Base-by-base conservation (phyloP, 2,329 filamentous ascomycete species). In the Penicillium sp. region DNA sequence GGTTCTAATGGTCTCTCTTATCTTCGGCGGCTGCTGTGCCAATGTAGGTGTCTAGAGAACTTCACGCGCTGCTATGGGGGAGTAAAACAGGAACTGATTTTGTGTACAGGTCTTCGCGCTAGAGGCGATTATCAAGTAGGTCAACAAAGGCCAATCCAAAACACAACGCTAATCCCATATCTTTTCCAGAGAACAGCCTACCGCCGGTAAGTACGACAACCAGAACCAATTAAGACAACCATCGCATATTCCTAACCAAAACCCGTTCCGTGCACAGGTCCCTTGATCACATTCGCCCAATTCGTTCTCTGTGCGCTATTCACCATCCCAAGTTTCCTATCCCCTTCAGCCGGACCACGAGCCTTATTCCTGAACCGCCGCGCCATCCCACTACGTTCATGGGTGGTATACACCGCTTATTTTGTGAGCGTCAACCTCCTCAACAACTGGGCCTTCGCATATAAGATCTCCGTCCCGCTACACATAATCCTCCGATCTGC, bases 371-470 rank as follows among this genome's bases (percentile, higher is more conserved):
- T 97, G 43, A 85, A 84, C 55, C 84, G 84, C 18, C 92, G 92
- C 62, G 86, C 85, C 50, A 90, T 97, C 4, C 94, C 94, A 0
- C 79, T 97, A 53, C 82, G 82, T 46, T 89, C 90, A 70, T 97
- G 94, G 92, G 71, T 90, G 48, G 80, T 93, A 68, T 97, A 96
- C 70, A 96, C 96, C 40, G 79, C 89, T 4, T 84, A 97, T 65
- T 97, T 97, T 76, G 94, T 96, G 72, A 84, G 84, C 60, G 94
- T 99, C 76, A 99, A 97, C 68, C 85, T 97, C 56, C 78, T 99
- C 69, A 99, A 99, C 77, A 99, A 99, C 68, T 93, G 93, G 80
- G 94, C 93, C 7, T 99, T 99, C 74, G 92, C 91, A 60, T 99
- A 97, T 77, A 87, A 92, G 66, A 97, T 99, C 55, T 96, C 92